A percentile compares a stretch with the other conserved stretches of the same genome.
Conservation (phyloP, 345 rosid genomes). For the Lenwebbia sp. region DNA sequence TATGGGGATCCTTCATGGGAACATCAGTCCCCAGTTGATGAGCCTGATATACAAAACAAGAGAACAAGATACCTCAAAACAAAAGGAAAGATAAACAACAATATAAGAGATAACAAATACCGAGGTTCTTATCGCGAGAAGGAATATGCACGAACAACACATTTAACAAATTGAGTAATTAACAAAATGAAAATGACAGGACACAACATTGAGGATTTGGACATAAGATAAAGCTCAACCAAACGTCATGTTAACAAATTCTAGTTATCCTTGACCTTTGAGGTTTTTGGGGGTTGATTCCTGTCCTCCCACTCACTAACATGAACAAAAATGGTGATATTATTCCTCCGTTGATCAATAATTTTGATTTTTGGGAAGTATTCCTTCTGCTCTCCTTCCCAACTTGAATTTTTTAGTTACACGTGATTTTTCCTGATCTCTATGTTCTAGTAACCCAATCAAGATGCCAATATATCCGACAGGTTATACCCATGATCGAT, state of each 20-base stretch:
- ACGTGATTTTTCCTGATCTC: not conserved
- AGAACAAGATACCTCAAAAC: not conserved
- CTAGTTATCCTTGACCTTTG: not conserved
- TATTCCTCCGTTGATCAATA: too few relatives aligned
- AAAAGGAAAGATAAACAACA: not conserved
- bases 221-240: not conserved
- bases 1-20: conserved; percentile 62
- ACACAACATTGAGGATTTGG: not conserved
- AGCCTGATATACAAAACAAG: conserved; percentile 22
- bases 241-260: not conserved
- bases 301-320: not conserved
- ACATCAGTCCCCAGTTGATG: conserved; percentile 79
- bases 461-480: not conserved
- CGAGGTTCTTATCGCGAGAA: not conserved
- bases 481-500: not conserved
- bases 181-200: not conserved
- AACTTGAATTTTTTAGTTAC: not conserved
- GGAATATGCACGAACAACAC: not conserved
- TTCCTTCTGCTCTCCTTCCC: not conserved
- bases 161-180: too few relatives aligned
- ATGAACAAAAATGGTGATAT: too few relatives aligned
- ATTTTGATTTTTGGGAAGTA: not conserved
- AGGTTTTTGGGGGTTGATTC: not conserved
- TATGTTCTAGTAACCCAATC: not conserved
- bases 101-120: not conserved